Evolutionary conservation across 2,329 filamentous ascomycete genomes (phyloP).

Genomic region (Xylariaceae sp.): DNA sequence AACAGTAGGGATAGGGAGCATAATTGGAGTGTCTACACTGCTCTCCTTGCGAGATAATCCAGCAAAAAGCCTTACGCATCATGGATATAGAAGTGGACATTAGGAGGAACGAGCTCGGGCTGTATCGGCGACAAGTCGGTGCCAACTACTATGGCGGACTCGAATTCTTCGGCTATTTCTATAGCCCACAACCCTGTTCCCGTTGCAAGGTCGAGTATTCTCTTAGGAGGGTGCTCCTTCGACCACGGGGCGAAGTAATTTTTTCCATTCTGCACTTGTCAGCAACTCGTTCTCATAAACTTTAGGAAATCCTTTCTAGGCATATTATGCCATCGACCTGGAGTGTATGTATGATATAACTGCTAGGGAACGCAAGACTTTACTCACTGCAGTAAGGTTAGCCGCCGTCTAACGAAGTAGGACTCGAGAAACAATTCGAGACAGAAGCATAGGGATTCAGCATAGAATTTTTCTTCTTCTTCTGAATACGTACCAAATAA

Average conservation of each 20-base stretch:
- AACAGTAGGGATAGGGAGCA: not conserved
- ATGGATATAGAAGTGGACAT: constrained; percentile 75
- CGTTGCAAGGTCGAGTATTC: constrained; percentile 47
- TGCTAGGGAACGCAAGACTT: not conserved
- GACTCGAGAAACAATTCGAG: not conserved
- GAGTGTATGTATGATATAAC: too few species aligned
- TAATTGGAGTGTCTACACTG: not conserved
- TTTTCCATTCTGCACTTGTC: constrained; percentile 30
- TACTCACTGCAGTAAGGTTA: not conserved
- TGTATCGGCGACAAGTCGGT: constrained; percentile 72
- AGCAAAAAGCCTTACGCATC: constrained; percentile 51
- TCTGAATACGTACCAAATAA: constrained; percentile 33
- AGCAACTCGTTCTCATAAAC: not conserved
- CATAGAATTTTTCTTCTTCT: too few species aligned
- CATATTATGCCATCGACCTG: not conserved
- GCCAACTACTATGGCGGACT: constrained; percentile 59
- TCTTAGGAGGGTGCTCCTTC: constrained; percentile 38
- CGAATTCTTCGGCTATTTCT: constrained; percentile 66
- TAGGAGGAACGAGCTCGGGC: constrained; percentile 66
- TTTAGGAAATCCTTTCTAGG: not conserved
- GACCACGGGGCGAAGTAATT: constrained; percentile 49
- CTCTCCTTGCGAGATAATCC: constrained; percentile 26
- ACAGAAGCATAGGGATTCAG: not conserved
- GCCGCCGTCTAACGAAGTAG: not conserved
- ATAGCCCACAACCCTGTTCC: constrained; percentile 64